Base-by-base conservation (phyloP, 2,329 filamentous ascomycete species). In the Pseudogymnoascus sp. region DNA sequence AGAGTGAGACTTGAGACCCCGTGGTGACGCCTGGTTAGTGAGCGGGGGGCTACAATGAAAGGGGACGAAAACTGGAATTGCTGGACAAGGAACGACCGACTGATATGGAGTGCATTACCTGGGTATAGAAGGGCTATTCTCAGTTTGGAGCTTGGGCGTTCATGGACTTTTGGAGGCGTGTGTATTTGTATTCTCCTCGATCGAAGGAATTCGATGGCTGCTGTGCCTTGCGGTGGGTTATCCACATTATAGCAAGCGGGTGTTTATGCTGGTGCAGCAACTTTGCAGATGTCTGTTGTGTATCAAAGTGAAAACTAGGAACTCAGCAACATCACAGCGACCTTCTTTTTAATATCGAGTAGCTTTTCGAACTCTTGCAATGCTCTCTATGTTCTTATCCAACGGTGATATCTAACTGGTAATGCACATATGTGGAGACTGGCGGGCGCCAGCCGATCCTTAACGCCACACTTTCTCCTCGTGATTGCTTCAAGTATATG, bases 181-280 rank as follows among this genome's bases (percentile, higher is more conserved):
- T 55, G 28, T 55, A 55, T 55, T 55, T 55, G 28, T 55, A 55
- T 55, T 55, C 49, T 55, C n/a, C 49, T 55, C 45, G n/a, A 55
- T 55, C 28, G 49, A 55, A 55, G 49, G 49, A 55, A 55, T 55
- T 55, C 28, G 16, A 55, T 55, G 11, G 16, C 28, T 33, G 16
- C n/a, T 28, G 7, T 18, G 25, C n/a, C 45, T 6, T 52, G 45
- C 45, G 25, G 45, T 3, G 25, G 70, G 14, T 58, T 59, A 18
- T 65, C 21, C 37, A 62, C 35, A 11, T 52, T 61, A 41, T 37
- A 25, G 38, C 25, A 25, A 31, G 59, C 38, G 21, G 8, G 59
- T 43, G n/a, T 60, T 43, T 43, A 43, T 31, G 16, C 25, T 60
- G 59, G 38, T 43, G 28, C 49, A 55, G 28, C 49, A 55, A 18